Evolutionary conservation across 2,329 filamentous ascomycete genomes (phyloP).

Genomic region (Cercospora sojina): DNA sequence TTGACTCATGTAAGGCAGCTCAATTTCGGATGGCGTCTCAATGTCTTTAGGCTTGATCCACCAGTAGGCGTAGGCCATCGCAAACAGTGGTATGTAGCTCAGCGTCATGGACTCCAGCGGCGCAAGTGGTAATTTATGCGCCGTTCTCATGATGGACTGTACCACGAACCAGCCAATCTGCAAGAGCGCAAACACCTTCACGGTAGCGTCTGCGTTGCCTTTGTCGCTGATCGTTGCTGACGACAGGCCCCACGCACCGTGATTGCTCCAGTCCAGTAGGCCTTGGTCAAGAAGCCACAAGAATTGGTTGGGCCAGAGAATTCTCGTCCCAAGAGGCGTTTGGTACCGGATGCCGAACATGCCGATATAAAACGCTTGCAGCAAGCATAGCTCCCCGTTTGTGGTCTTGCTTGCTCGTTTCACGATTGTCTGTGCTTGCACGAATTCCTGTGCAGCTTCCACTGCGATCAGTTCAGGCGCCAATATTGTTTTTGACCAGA

Average conservation of each 20-base stretch:
- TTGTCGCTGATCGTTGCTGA: constrained; percentile 36
- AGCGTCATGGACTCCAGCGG: constrained; percentile 42
- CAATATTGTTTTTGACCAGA: constrained; percentile 37
- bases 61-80: constrained; percentile 41
- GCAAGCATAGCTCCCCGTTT: constrained; percentile 30
- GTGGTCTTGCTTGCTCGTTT: constrained; percentile 30
- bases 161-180: constrained; percentile 39
- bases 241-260: constrained; percentile 32
- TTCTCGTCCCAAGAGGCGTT: constrained; percentile 26
- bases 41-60: constrained; percentile 43
- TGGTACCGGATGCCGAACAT: constrained; percentile 40
- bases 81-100: constrained; percentile 40
- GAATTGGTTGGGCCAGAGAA: constrained; percentile 41
- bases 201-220: constrained; percentile 38
- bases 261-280: constrained; percentile 35
- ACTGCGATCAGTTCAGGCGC: constrained; percentile 41
- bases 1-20: constrained; percentile 33
- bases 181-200: constrained; percentile 34
- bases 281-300: constrained; percentile 35
- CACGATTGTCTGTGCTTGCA: constrained; percentile 35
- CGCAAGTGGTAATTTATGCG: constrained; percentile 37
- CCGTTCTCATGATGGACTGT: constrained; percentile 36
- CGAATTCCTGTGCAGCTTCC: constrained; percentile 41
- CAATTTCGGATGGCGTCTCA: constrained; percentile 34
- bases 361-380: constrained; percentile 40